phyloP scores from a whole-genome alignment of 129 eudicot genomes.

The Artemisia argyi region DNA sequence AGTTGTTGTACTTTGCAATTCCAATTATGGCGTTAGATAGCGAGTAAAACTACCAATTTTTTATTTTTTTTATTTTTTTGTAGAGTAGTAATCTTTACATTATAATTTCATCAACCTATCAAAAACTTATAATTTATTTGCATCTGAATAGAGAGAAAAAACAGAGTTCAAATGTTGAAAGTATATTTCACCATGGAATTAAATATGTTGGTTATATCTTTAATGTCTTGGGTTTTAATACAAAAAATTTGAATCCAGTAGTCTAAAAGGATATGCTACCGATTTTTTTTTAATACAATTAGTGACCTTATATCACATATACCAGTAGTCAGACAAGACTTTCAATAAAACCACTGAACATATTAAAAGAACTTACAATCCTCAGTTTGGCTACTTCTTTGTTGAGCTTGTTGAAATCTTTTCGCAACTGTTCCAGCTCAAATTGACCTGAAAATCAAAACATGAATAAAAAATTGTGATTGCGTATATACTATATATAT shows the following conservation, averaged over 20 bases:
- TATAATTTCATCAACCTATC: conserved; percentile 1
- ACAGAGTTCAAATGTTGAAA: neutral
- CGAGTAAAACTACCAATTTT: too few species aligned
- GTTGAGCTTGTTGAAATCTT: conserved; percentile 67
- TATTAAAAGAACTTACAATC: conserved; percentile 54
- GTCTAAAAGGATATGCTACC: too few species aligned
- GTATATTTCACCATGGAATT: neutral
- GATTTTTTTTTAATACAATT: neutral
- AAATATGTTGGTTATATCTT: neutral
- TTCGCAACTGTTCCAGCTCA: conserved; percentile 73
- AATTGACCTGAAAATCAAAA: conserved; percentile 55
- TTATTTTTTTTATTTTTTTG: too few species aligned
- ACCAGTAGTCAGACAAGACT: neutral
- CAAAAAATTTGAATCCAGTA: too few species aligned
- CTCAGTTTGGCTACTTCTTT: conserved; percentile 73
- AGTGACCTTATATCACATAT: neutral
- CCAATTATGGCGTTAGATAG: neutral
- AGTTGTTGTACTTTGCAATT: neutral
- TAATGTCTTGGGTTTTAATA: too few species aligned
- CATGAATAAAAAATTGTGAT: neutral
- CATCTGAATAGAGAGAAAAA: neutral
- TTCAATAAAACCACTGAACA: neutral
- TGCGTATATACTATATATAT: neutral
- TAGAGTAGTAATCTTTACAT: neutral
- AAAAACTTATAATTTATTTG: neutral